Evolutionary conservation across 345 rosid genomes (phyloP).

Genomic region (Nasturtium officinale): DNA sequence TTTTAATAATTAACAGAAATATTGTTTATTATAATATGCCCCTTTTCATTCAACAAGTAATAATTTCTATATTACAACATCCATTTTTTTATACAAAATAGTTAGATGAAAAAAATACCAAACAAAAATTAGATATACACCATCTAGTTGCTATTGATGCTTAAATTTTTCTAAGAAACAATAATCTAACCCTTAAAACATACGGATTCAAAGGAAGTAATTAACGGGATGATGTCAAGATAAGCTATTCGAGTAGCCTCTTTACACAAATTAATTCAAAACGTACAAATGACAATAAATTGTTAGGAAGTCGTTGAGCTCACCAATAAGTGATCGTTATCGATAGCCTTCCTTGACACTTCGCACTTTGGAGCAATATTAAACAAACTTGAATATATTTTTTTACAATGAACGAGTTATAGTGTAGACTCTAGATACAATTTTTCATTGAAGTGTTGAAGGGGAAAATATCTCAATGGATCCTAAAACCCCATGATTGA

Average conservation of each 20-base stretch:
- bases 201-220: slow-evolving; percentile 14
- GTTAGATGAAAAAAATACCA: not conserved
- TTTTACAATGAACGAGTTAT: slow-evolving; percentile 11
- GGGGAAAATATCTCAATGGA: not conserved
- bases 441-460: not conserved
- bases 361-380: not conserved
- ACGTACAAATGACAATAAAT: not conserved
- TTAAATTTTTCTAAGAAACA: not conserved
- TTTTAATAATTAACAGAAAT: too few relatives aligned
- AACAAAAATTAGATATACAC: not conserved
- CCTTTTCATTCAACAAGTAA: too few relatives aligned
- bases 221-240: slow-evolving; percentile 20
- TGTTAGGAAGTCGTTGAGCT: slow-evolving; percentile 20
- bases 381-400: slow-evolving; percentile 21
- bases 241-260: slow-evolving; percentile 26
- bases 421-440: not conserved
- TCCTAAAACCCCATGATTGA: slow-evolving; percentile 18
- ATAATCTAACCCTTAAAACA: slow-evolving; percentile 3
- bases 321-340: slow-evolving; percentile 20
- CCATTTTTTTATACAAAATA: not conserved
- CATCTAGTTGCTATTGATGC: slow-evolving; percentile 26
- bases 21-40: too few relatives aligned
- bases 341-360: slow-evolving; percentile 16
- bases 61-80: too few relatives aligned
- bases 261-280: slow-evolving; percentile 11